Evolutionary conservation across 2,329 filamentous ascomycete genomes (phyloP), one percentile per base, ranked within the genome.

Genomic region (Sporothrix mexicana): DNA sequence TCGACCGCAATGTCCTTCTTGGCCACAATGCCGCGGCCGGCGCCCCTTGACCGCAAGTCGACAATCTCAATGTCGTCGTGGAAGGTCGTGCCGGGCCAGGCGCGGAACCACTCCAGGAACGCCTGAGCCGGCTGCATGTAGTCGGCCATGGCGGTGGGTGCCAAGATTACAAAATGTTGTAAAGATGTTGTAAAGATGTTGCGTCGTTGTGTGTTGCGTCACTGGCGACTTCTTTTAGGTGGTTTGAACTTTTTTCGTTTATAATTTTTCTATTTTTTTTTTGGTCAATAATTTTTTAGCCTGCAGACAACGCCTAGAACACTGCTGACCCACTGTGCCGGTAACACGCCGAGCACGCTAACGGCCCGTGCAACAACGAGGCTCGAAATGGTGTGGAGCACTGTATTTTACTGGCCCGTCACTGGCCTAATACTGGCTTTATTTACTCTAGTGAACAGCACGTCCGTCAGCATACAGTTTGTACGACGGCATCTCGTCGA

Each of bases 1-100:
- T 94, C 92, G 77, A 92, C 87, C 20, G 85, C 82, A 71, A 97
- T 93, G 75, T 93, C 88, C 73, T 86, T 80, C 25, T 83, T 86
- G 36, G 94, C 92, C 77, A 97, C 93, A 74, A 90, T 88, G 67
- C 88, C 88, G 69, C 88, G 83, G 1, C 88, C 88, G 2, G 87
- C 86, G 62, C 83, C 82, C 10, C 82, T 81, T n/a, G 76, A 78
- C 30, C 88, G 82, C 70, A 89, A 78, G 76, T 90, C 88, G 30
- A 81, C 82, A 64, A 90, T 85, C 74, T 84, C 79, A 66, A 90
- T 86, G 36, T 84, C 80, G 1, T 83, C 77, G 72, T 88, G 87
- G 70, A 90, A 88, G 4, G 83, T 85, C 3, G 87, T 84, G 20
- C 86, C 87, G 0, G 86, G 84, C 72, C 85, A 80, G 5, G 81